phyloP scores from a whole-genome alignment of 2,329 filamentous ascomycete genomes.

The Aspergillus clavatus region DNA sequence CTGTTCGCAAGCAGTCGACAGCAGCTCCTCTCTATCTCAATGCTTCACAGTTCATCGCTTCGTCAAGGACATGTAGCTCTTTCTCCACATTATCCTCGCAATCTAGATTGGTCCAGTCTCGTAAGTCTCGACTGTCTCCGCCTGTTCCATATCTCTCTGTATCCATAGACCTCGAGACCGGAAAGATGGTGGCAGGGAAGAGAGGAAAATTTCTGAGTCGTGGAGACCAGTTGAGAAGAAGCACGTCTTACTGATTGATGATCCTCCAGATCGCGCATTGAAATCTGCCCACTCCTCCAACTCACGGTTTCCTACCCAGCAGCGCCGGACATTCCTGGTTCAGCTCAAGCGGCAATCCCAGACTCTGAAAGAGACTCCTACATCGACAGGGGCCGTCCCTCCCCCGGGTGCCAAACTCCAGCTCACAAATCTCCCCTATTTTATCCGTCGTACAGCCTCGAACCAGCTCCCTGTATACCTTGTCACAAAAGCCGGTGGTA shows the following conservation, averaged over 20 bases:
- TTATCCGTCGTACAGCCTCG: slow-evolving; percentile 65
- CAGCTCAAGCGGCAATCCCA: slow-evolving; percentile 36
- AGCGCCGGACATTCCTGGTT: slow-evolving; percentile 35
- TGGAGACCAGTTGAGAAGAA: background rate
- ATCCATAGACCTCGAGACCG: background rate
- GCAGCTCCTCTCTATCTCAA: slow-evolving; percentile 25
- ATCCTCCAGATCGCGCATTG: slow-evolving; percentile 16
- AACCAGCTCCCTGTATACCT: slow-evolving; percentile 74
- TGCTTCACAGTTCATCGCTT: slow-evolving; percentile 24
- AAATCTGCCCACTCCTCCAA: slow-evolving; percentile 18
- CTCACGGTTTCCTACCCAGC: slow-evolving; percentile 17
- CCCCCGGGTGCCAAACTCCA: slow-evolving; percentile 24
- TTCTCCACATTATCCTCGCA: slow-evolving; percentile 27
- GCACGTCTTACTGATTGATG: slow-evolving; percentile 11
- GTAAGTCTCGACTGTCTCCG: slow-evolving; percentile 25
- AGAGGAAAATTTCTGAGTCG: slow-evolving; percentile 1
- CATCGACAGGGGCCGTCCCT: slow-evolving; percentile 28
- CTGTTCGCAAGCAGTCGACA: slow-evolving; percentile 33
- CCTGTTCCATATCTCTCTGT: slow-evolving; percentile 2
- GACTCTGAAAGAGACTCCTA: slow-evolving; percentile 26
- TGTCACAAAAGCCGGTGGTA: slow-evolving; percentile 68
- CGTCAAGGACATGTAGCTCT: slow-evolving; percentile 26
- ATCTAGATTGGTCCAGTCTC: slow-evolving; percentile 22
- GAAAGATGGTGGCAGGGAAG: background rate
- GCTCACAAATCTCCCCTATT: slow-evolving; percentile 56